Base-by-base conservation (phyloP, 1,139 yeast genomes). In the Pichia norvegensis region DNA sequence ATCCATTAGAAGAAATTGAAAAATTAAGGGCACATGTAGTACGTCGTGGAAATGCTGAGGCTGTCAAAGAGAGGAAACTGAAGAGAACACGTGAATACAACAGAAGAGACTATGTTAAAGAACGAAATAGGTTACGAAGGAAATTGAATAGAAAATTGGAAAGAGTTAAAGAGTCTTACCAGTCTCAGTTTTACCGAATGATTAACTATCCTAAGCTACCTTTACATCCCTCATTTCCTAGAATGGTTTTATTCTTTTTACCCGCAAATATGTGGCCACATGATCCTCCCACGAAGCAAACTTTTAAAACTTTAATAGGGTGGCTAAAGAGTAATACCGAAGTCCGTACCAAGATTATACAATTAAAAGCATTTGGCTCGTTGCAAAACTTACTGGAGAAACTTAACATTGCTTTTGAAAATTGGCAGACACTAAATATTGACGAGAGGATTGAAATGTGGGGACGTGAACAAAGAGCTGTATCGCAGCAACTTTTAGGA, bases 191-290 rank as follows among this genome's bases (percentile, higher is more conserved):
- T 48, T 60, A 70, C 19, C 55, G 62, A 23, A 56, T 56, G 6
- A 51, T 73, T 27, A 69, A 68, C 5, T 54, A 55, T 23, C 76
- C 78, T 2, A 43, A 55, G n/a, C 47, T 72, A 14, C 69, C 70
- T 3, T 61, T 64, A 1, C 67, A 69, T 46, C 73, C 77, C 6
- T 63, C 74, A 3, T 73, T 74, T 56, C 73, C 78, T 7, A 58
- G 72, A 52, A 57, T 72, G 54, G 76, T 72, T 8, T 56, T 73
- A 8, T 72, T 66, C 49, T 72, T 73, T 51, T 52, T 73, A 4
- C 68, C 73, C 1, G 69, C 76, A 2, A 46, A 59, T 14, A 61
- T 61, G 33, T 73, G 78, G 78, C 74, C 78, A 0, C 70, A 67
- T 43, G 76, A 71, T 44, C 74, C 74, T 2, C 77, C 77, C 13